A percentile compares a stretch with the other conserved stretches of the same genome.
These are phyloP conservation scores for Coemansia sp. DNA, from an alignment of 192 early-diverging fungal species.

Conservation along the genomic window DNA sequence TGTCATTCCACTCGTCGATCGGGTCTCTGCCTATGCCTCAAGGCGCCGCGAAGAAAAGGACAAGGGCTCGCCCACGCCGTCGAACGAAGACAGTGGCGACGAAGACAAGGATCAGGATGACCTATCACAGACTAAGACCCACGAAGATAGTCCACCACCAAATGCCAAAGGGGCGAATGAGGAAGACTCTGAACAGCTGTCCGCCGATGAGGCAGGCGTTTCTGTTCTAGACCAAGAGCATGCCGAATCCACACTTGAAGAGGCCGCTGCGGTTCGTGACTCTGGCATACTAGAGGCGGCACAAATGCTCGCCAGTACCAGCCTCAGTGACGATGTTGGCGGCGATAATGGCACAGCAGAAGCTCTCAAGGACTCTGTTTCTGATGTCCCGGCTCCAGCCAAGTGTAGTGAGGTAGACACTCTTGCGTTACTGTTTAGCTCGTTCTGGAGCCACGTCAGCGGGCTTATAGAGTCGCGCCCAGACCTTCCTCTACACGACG, in stretches of 20 bases:
- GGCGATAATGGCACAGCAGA: background rate
- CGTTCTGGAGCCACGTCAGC: constrained; percentile 96
- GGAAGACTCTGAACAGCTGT: background rate
- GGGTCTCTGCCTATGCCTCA: constrained; percentile 87
- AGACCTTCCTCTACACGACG: constrained; percentile 89
- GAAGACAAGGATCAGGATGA: background rate
- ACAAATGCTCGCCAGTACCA: background rate
- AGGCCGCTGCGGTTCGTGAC: constrained; percentile 9
- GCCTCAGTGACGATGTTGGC: background rate
- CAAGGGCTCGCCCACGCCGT: constrained; percentile 28
- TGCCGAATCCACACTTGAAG: constrained; percentile 3
- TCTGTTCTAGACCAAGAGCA: background rate
- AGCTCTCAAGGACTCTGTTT: background rate
- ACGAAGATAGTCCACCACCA: background rate
- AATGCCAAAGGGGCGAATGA: background rate
- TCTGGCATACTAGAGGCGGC: background rate
- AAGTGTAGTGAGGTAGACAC: constrained; percentile 28
- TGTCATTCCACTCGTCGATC: constrained; percentile 92
- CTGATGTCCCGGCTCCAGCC: background rate
- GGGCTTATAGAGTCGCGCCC: constrained; percentile 88
- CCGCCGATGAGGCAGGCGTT: background rate
- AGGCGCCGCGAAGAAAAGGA: constrained; percentile 67
- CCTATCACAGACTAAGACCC: constrained; percentile 4
- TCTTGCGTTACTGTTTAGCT: constrained; percentile 73
- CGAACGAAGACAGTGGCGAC: background rate